Evolutionary conservation across 352 stramenopile species (phyloP), one percentile per base, ranked within the genome.

Genomic region (Phytophthora cryptogea): DNA sequence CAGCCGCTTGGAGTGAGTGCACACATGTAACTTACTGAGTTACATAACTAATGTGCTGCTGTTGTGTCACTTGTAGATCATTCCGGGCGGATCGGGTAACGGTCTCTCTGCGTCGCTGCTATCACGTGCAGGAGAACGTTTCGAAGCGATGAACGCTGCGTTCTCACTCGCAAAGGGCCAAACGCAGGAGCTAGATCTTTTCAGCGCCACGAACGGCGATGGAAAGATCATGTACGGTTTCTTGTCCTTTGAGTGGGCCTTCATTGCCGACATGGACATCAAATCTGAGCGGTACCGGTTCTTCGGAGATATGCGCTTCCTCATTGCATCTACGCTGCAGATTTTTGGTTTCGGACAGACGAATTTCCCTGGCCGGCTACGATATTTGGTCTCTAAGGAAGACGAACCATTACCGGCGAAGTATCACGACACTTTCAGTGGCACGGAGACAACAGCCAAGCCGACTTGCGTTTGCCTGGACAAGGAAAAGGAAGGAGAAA

Each of bases 181-280:
- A 16, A 37, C 72, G 2, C 74, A 88, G 36, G 79, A 89, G 14
- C 60, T 95, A 41, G 85, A 95, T 55, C 59, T 93, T 39, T 75
- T 84, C 35, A 80, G 68, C 16, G 59, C 76, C 20, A 69, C 66
- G 13, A 81, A 87, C 51, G 63, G 63, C 44, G 56, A 77, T 28
- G 54, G 75, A 14, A 66, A 89, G 27, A 43, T 78, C 42, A 76
- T 88, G 74, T 84, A 86, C 66, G 87, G 81, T 23, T 95, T 96
- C 58, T 58, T 96, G 51, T 90, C 81, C 20, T 41, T 95, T n/a
- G 81, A 92, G 59, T 97, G 88, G 88, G 89, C 81, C 11, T 83
- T 94, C 36, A 76, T 90, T 47, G 81, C 82, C 16, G 78, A 92
- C 52, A 80, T 93, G 59, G 84, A 94, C 52, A 75, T 92, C 31